Evolutionary conservation across 176 grass and related monocot species (phyloP).

Genomic region (Hordeum marinum): DNA sequence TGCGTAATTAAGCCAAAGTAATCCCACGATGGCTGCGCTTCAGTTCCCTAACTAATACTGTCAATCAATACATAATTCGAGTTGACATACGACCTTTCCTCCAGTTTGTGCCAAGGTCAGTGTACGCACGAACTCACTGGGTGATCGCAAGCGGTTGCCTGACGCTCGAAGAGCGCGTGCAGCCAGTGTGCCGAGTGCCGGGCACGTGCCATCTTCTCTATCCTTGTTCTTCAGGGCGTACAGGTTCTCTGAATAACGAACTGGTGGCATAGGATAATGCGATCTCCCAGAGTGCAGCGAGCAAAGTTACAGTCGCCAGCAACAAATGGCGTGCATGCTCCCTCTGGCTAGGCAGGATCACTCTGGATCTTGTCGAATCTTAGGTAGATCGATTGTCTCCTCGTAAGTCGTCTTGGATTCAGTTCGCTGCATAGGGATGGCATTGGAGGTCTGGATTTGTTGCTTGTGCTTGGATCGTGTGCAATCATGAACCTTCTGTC

Average conservation of each 20-base stretch:
- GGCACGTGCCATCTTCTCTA: conserved; percentile 20
- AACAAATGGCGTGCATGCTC: neutral
- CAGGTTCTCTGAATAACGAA: conserved; percentile 45
- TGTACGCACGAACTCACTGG: neutral
- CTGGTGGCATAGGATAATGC: neutral
- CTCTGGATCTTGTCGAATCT: conserved; percentile 28
- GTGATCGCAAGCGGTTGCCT: neutral
- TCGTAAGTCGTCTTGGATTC: neutral
- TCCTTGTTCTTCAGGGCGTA: neutral
- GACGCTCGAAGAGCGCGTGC: conserved; percentile 14
- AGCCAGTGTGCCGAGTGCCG: neutral
- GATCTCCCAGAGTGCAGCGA: neutral
- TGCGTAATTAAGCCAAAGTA: neutral
- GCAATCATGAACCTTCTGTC: too few relatives aligned
- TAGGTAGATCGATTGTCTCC: conserved; percentile 25
- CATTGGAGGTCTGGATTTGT: too few relatives aligned
- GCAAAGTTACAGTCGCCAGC: neutral
- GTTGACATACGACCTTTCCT: neutral
- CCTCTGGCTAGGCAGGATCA: conserved; percentile 1
- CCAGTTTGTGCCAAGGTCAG: neutral
- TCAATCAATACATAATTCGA: neutral
- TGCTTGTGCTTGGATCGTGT: too few relatives aligned
- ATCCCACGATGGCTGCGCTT: neutral
- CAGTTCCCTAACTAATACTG: neutral
- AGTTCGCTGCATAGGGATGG: neutral